These are phyloP conservation scores for Amanita inopinata DNA, from an alignment of 768 basidiomycete species.

Conservation along the genomic window DNA sequence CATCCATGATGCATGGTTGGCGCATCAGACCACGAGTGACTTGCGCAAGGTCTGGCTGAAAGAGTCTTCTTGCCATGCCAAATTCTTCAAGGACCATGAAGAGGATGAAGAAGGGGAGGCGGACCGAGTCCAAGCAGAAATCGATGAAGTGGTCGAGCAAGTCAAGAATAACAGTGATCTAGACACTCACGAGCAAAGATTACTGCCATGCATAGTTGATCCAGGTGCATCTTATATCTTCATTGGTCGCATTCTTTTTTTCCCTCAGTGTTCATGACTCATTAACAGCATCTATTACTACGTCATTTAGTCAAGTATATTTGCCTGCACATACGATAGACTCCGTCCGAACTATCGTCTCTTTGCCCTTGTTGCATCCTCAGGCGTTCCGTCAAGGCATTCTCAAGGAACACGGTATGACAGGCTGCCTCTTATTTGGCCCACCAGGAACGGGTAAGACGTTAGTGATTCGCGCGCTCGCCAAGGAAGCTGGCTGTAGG, in stretches of 20 bases:
- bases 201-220: constrained; percentile 84
- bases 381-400: constrained; percentile 83
- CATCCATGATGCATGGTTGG: constrained; percentile 57
- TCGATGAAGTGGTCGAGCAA: constrained; percentile 69
- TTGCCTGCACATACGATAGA: constrained; percentile 85
- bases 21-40: constrained; percentile 38
- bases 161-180: constrained; percentile 69
- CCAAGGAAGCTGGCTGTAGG: constrained; percentile 87
- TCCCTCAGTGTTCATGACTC: constrained; percentile 9
- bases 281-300: constrained; percentile 60
- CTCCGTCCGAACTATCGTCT: constrained; percentile 85
- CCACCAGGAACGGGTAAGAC: constrained; percentile 91
- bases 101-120: constrained; percentile 22
- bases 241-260: constrained; percentile 7
- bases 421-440: constrained; percentile 85
- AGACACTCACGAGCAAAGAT: constrained; percentile 69
- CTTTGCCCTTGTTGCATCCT: constrained; percentile 80
- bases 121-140: constrained; percentile 26
- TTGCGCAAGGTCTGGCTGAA: constrained; percentile 47
- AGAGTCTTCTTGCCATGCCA: constrained; percentile 8
- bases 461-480: constrained; percentile 79
- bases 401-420: constrained; percentile 85
- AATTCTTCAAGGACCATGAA: constrained; percentile 20
- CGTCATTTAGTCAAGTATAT: constrained; percentile 82
- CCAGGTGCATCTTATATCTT: constrained; percentile 37